Evolutionary conservation across 305 asterid genomes (phyloP), one percentile per base, ranked within the genome.

Genomic region (Caryopteris hybrid): DNA sequence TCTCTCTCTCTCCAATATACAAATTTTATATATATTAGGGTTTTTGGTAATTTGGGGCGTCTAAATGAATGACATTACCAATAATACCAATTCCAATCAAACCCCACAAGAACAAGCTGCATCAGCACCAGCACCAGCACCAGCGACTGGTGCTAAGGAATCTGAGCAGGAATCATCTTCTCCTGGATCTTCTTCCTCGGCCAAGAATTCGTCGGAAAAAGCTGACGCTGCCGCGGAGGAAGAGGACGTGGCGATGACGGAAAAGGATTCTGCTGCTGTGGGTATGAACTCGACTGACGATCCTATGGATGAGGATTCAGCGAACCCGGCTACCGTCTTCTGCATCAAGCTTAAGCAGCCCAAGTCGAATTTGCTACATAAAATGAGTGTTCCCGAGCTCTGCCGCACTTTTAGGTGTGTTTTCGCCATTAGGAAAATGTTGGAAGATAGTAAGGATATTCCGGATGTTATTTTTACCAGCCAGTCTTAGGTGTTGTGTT

Each of bases 331-430:
- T 2, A 86, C 84, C 46, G 95, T 94, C 25, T 94, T 94, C 71
- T 84, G 91, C 57, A 89, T 89, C 74, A 84, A 80, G 78, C 88
- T 94, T 21, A 87, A 82, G 81, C 99, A 94, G 77, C 96, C 95
- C 0, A 89, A 66, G 77, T 83, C 93, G 10, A 94, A 82, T 80
- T 81, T 91, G 80, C 81, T 84, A 77, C 86, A 88, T 63, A 94
- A 94, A 71, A 94, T 94, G 99, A 87, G 96, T 56, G 97, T 94
- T 72, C 99, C 99, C 0, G 99, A 94, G 80, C 99, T 93, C 34
- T 93, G 99, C 79, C 97, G 99, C 20, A 91, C 85, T 64, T 93
- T 93, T 70, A 93, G 99, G 99, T 93, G 79, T 25, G 57, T 20
- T 80, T 58, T 8, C 33, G 4, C 18, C 64, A 27, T 78, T 51